Base-by-base conservation (phyloP, 306 rosid genomes). In the Sesbania bispinosa region DNA sequence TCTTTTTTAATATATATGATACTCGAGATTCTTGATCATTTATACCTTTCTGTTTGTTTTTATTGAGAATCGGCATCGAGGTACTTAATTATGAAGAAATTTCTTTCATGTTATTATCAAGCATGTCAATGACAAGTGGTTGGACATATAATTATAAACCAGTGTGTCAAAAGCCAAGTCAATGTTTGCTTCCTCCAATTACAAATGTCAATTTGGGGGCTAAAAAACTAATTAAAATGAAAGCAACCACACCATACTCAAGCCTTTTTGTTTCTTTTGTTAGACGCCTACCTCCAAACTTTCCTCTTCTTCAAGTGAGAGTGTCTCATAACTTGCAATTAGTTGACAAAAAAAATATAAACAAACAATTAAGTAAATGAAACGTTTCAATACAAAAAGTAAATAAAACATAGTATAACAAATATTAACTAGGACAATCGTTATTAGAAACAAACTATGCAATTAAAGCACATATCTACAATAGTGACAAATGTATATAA, bases 81-180 rank as follows among this genome's bases (percentile, higher is more conserved):
- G 38, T 69, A 20, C 32, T 18, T 18, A 6, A n/a, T n/a, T n/a
- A n/a, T n/a, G n/a, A n/a, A 11, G 26, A 60, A 18, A 19, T 38
- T 21, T n/a, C 1, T n/a, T 51, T 51, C 4, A n/a, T n/a, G n/a
- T 11, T 51, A 11, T 21, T 4, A 52, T 35, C 5, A 51, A n/a
- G 51, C 4, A 10, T 53, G 46, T 36, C 18, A 52, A 24, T 68
- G 64, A 53, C 75, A 69, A 23, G 3, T 68, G 45, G 59, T 66
- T 46, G n/a, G 30, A 14, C 29, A 26, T 26, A 26, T n/a, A 4
- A 4, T 4, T 26, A 26, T 21, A 5, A 38, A 6, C 19, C 4
- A 4, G 23, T 67, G n/a, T 67, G 21, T 32, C 15, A 33, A 67
- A 50, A 67, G 39, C 48, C 30, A 33, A 50, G 62, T 67, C 62